Conservation (phyloP, 2,329 filamentous ascomycete species). For the Pestalotiopsis fici region DNA sequence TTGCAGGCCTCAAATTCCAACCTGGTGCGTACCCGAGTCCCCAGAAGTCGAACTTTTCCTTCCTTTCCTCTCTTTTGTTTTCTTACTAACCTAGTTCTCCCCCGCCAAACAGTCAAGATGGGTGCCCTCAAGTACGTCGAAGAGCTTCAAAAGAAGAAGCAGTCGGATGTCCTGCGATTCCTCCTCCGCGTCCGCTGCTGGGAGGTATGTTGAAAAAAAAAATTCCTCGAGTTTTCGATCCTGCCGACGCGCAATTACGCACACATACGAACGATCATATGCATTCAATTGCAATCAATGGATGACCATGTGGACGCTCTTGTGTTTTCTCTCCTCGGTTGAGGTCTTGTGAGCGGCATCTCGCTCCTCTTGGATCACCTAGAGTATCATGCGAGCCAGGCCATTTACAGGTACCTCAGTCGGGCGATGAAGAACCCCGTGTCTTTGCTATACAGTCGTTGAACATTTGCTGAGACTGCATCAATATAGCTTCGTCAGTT, state of each 20-base stretch:
- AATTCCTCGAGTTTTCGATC: slow-evolving; percentile 27
- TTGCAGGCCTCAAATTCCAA: slow-evolving; percentile 34
- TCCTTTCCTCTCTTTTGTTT: background rate
- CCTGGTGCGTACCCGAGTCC: slow-evolving; percentile 28
- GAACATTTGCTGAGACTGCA: slow-evolving; percentile 99
- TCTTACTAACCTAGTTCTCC: slow-evolving; percentile 21
- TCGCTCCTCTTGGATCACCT: background rate
- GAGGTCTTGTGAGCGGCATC: background rate
- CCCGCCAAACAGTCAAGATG: slow-evolving; percentile 67
- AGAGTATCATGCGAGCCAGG: background rate
- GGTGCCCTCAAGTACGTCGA: slow-evolving; percentile 99
- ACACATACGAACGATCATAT: slow-evolving; percentile 23
- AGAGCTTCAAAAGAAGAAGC: slow-evolving; percentile 99
- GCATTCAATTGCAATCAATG: slow-evolving; percentile 27
- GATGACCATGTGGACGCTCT: slow-evolving; percentile 33
- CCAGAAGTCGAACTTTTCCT: background rate
- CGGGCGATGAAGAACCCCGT: slow-evolving; percentile 18
- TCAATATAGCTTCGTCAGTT: slow-evolving; percentile 99
- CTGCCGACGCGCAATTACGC: slow-evolving; percentile 19
- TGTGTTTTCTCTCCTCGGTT: slow-evolving; percentile 25
- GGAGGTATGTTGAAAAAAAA: slow-evolving; percentile 77
- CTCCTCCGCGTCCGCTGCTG: slow-evolving; percentile 99
- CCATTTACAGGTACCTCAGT: background rate
- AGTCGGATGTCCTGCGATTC: slow-evolving; percentile 99
- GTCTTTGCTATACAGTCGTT: slow-evolving; percentile 96